Percentiles rank a stretch among this genome's conserved stretches.
Conservation (phyloP, 768 basidiomycete species). For the Leccinellum albellum region DNA sequence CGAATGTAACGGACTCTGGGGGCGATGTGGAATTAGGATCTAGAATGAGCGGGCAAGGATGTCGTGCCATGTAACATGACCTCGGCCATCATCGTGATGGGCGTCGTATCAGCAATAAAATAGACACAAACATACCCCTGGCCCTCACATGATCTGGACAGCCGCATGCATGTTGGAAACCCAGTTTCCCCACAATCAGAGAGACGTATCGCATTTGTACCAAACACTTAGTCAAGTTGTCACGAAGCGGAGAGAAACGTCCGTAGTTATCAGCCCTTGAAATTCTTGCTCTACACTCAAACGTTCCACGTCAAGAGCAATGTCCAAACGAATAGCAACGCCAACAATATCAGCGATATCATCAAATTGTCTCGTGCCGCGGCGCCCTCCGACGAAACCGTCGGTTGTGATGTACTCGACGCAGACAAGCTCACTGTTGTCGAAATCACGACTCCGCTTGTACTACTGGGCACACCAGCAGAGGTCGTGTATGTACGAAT, state of each 20-base stretch:
- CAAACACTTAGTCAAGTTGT: no score
- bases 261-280: neutral
- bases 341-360: neutral
- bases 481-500: constrained; percentile 54
- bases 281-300: neutral
- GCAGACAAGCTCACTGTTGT: neutral
- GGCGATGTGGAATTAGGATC: neutral
- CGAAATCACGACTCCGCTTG: neutral
- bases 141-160: neutral
- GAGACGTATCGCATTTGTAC: no score
- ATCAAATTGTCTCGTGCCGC: neutral
- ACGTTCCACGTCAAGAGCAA: constrained; percentile 5
- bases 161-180: no score
- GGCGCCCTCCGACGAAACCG: neutral
- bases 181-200: no score
- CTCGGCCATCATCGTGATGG: neutral
- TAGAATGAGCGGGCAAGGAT: neutral
- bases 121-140: no score
- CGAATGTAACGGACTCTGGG: neutral
- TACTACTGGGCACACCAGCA: constrained; percentile 1
- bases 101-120: neutral
- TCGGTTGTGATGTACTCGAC: neutral
- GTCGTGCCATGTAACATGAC: neutral
- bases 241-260: neutral
- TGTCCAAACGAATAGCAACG: neutral